Conservation (phyloP, 129 eudicot genomes). For the Centella asiatica region DNA sequence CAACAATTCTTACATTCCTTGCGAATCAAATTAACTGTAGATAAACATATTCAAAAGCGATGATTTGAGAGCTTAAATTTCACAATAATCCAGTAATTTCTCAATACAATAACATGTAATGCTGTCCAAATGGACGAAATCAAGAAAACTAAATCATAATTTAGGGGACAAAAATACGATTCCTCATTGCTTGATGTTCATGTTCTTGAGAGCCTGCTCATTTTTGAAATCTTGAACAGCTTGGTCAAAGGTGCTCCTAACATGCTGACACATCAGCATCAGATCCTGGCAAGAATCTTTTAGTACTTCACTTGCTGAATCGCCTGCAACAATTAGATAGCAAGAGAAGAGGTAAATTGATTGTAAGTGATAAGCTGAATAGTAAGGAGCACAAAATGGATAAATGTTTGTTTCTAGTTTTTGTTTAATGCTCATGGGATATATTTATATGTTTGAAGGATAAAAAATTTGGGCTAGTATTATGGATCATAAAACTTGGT, state of each 20-base stretch:
- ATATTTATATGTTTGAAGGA: background rate
- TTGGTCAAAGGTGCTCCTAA: conserved; percentile 54
- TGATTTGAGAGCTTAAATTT: too few species aligned
- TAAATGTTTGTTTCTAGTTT: background rate
- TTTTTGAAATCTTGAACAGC: conserved; percentile 58
- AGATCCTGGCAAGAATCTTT: conserved; percentile 84
- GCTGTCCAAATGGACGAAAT: background rate
- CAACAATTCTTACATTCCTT: too few species aligned
- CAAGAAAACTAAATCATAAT: background rate
- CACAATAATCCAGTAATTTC: too few species aligned
- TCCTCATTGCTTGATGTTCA: conserved; percentile 23
- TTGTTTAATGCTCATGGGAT: background rate
- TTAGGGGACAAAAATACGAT: background rate
- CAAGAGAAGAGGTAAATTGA: background rate
- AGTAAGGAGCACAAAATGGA: background rate
- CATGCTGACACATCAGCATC: conserved; percentile 70
- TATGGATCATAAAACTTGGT: background rate
- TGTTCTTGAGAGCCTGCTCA: conserved; percentile 21
- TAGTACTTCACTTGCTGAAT: conserved; percentile 34
- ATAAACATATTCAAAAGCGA: too few species aligned
- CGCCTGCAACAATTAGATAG: background rate
- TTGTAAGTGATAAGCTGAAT: background rate
- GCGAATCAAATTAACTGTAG: too few species aligned
- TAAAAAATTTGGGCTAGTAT: background rate
- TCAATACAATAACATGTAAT: background rate